A percentile compares a stretch with the other conserved stretches of the same genome.
phyloP scores from a whole-genome alignment of 2,329 filamentous ascomycete species.

The Biscogniauxia sp. region DNA sequence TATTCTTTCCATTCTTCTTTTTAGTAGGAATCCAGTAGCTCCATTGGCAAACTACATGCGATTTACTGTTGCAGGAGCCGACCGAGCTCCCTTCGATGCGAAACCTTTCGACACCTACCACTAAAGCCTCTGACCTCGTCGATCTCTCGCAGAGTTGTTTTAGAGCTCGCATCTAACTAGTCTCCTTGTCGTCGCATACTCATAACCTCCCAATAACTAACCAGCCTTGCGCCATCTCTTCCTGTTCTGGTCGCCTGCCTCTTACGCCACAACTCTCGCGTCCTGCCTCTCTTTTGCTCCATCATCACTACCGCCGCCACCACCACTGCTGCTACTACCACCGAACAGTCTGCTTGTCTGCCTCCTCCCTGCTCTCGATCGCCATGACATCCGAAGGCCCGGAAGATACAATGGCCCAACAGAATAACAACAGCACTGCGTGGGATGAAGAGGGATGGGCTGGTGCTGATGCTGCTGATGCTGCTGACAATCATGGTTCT shows the following conservation, averaged over 20 bases:
- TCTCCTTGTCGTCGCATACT: neutral
- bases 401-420: conserved; percentile 21
- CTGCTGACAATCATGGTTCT: conserved; percentile 54
- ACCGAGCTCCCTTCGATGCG: conserved; percentile 14
- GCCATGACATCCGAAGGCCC: conserved; percentile 30
- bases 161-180: neutral
- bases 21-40: neutral
- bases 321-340: neutral
- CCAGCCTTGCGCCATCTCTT: neutral
- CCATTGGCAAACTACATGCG: neutral
- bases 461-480: conserved; percentile 39
- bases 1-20: neutral
- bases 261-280: neutral
- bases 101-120: conserved; percentile 4
- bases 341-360: no score
- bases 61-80: neutral
- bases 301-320: neutral
- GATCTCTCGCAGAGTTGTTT: neutral
- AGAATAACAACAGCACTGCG: conserved; percentile 18
- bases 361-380: neutral
- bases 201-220: neutral
- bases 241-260: neutral
- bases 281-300: neutral
- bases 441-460: conserved; percentile 54
- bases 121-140: neutral